Base-by-base conservation (phyloP, 2,329 filamentous ascomycete species). In the Aspergillus latus region DNA sequence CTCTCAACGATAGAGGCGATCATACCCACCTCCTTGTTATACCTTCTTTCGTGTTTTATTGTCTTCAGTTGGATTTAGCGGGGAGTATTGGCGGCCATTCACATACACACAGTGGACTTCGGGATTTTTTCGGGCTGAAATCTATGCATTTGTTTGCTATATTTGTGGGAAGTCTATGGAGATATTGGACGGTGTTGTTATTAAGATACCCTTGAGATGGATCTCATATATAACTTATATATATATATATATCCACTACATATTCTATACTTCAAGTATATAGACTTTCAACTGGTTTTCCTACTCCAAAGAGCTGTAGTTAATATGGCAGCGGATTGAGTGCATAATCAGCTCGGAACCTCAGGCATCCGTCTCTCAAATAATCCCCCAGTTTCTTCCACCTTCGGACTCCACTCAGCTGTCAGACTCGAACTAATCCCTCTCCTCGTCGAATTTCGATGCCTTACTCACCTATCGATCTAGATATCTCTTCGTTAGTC, bases 401-500 rank as follows among this genome's bases (percentile, higher is more conserved):
- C 56, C 28, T 48, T 56, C 49, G 51, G 34, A 45, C 49, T 16
- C 30, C 36, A 50, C 42, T 44, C 32, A 40, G 42, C 52, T 28
- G 15, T 37, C 43, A 29, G 43, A 21, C 21, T 21, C 21, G 21
- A 21, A 21, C 21, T 21, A 21, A 21, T 5, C 32, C 32, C 28
- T 9, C 13, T 13, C 34, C 4, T 46, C 44, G 47, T 59, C 51
- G 49, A 28, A 37, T 21, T 37, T 56, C 52, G 45, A 61, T 63
- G 57, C 54, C 54, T 52, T 42, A 32, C 28, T 26, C 42, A 54
- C 56, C 26, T 26, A 32, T 16, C 47, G 40, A 39, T 30, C 32
- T 47, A 45, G 52, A 54, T 44, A 58, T 52, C 37, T 57, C 32
- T 49, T 61, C 59, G 58, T 61, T 57, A 51, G 60, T 67, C 65